Base-by-base conservation (phyloP, 257 asterid genomes). In the Marsdenia floribunda region DNA sequence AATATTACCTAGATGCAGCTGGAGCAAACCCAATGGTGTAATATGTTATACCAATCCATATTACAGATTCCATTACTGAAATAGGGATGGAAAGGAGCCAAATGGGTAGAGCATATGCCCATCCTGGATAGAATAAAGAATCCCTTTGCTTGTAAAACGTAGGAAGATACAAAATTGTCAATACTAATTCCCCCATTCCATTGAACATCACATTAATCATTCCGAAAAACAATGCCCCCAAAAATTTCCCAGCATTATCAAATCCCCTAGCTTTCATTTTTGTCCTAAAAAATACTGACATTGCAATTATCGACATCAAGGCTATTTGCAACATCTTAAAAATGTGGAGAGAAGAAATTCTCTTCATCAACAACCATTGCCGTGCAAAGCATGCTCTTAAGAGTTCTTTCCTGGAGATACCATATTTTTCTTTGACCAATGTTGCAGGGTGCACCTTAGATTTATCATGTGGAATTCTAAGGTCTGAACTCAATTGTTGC, bases 1-100 rank as follows among this genome's bases (percentile, higher is more conserved):
- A 91, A 35, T 87, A 88, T 19, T 79, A 82, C 97, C 97, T 88
- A 66, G 70, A 79, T 9, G 96, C 77, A 44, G 92, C 76, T 47
- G 97, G 97, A 13, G 97, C 93, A 80, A 92, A 90, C 1, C 97
- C 97, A 59, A 92, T 92, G 77, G 93, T 76, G 82, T 92, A 92
- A 73, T 92, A 92, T 3, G 97, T 92, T 75, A 92, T 77, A 68
- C 82, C 10, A 38, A 86, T 82, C 97, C 97, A 92, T 79, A 92
- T 70, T 2, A 66, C 12, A 2, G 97, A 88, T 74, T 92, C 96
- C 85, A 84, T 58, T 3, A 90, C 40, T 0, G 97, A 90, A 7
- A 88, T 68, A 15, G 97, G 97, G 59, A 90, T 79, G 6, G 89
- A 80, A 1, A 90, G 87, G 3, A 85, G 75, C 97, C 96, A 88